Percentiles rank a stretch among this genome's conserved stretches.
Evolutionary conservation across 2,329 filamentous ascomycete species (phyloP).

Genomic region (Graphiopsis chlorocephala): DNA sequence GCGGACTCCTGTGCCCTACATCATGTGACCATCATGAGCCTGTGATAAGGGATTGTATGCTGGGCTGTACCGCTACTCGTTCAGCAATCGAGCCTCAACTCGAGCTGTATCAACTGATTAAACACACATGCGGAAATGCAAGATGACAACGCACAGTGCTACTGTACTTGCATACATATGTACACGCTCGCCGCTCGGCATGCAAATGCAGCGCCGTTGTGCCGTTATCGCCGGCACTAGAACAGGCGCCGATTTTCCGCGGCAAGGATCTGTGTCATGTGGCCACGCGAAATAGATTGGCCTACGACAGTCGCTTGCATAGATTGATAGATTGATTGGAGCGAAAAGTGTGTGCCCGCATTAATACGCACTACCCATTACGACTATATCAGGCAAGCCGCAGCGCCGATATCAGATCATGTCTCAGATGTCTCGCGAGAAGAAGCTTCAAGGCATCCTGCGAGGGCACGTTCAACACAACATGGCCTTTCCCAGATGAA

Average conservation of each 20-base stretch:
- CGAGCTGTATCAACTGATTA: background rate
- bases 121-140: background rate
- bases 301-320: constrained; percentile 8
- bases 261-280: constrained; percentile 10
- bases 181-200: constrained; percentile 4
- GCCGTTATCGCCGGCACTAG: background rate
- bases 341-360: background rate
- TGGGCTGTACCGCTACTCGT: background rate
- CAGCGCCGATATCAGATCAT: background rate
- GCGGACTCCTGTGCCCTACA: background rate
- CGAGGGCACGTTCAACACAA: background rate
- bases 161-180: background rate
- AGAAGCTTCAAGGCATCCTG: background rate
- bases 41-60: background rate
- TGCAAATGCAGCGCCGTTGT: constrained; percentile 14
- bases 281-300: constrained; percentile 13
- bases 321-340: background rate
- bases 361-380: background rate
- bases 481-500: background rate
- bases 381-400: constrained; percentile 2
- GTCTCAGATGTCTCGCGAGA: background rate
- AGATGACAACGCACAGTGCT: background rate
- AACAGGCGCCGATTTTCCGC: background rate
- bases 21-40: background rate
- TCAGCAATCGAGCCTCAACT: background rate